Evolutionary conservation across 2,329 filamentous ascomycete species (phyloP).

Genomic region (Claviceps sp.): DNA sequence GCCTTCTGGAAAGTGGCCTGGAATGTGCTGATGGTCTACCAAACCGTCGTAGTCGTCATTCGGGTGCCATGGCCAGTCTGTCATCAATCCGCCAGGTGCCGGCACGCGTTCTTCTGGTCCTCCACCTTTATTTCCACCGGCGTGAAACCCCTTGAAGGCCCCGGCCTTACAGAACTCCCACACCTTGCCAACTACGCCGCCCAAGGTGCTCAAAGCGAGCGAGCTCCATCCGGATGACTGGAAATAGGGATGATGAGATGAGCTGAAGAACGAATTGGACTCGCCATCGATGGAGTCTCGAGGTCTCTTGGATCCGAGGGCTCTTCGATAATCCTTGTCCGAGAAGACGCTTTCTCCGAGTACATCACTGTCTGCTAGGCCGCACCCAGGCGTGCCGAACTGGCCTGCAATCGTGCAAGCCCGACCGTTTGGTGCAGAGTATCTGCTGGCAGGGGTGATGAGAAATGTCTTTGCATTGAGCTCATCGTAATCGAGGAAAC

Average conservation of each 20-base stretch:
- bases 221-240: slow-evolving; percentile 37
- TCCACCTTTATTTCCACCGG: slow-evolving; percentile 65
- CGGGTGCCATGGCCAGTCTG: not conserved
- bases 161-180: slow-evolving; percentile 70
- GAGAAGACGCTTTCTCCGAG: slow-evolving; percentile 44
- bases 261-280: slow-evolving; percentile 19
- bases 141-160: slow-evolving; percentile 73
- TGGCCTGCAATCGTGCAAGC: slow-evolving; percentile 40
- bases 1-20: slow-evolving; percentile 21
- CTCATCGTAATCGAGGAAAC: not conserved
- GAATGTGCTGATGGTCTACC: slow-evolving; percentile 11
- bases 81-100: slow-evolving; percentile 8
- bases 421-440: slow-evolving; percentile 1
- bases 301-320: slow-evolving; percentile 33
- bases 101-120: slow-evolving; percentile 14
- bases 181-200: slow-evolving; percentile 60
- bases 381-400: slow-evolving; percentile 33
- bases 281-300: slow-evolving; percentile 24
- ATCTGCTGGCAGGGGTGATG: slow-evolving; percentile 3
- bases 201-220: slow-evolving; percentile 48
- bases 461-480: slow-evolving; percentile 1
- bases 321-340: slow-evolving; percentile 41
- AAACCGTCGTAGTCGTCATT: slow-evolving; percentile 12
- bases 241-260: slow-evolving; percentile 17
- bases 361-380: slow-evolving; percentile 16